Base-by-base conservation (phyloP, 495 filamentous ascomycete species). In the Penicillium canescens region DNA sequence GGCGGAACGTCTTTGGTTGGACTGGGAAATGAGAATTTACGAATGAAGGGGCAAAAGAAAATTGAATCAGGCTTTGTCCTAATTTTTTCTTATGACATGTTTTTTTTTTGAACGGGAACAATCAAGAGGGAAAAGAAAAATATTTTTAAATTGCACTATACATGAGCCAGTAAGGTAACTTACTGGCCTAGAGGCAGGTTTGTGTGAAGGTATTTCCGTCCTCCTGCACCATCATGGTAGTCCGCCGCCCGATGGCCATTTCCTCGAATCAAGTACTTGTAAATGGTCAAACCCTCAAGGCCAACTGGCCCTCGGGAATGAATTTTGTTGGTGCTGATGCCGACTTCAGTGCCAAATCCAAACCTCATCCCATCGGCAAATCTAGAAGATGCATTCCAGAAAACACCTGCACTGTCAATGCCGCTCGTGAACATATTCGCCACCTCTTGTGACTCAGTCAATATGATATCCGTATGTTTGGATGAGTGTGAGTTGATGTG, bases 271-370 rank as follows among this genome's bases (percentile, higher is more conserved):
- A 90, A 78, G 78, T 97, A 98, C 77, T 96, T 96, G 64, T 98
- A 96, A 52, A 98, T 96, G 73, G 90, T 96, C 69, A 98, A 71
- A 0, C 94, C 94, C 65, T 98, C 93, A 40, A 98, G 72, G 13
- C 94, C 94, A 11, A 98, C 94, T 0, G 94, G 94, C 1, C 94
- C 94, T 35, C 94, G 79, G 7, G 90, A 88, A 63, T 98, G 94
- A 47, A 98, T 96, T 74, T 98, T 98, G 73, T 98, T 98, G 40
- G 94, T 98, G 71, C 90, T 95, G 67, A 98, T 96, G 36, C 94
- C 94, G 2, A 98, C 94, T 70, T 99, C 94, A 0, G 94, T 97
- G 31, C 94, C 94, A 74, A 99, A 98, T 3, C 94, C 94, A 69
- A 91, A 99, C 26, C 94, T 81, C 86, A 95, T 96, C 3, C 94